Percentiles rank a stretch among this genome's conserved stretches.
Conservation (phyloP, 257 asterid species). For the Phtheirospermum japonicum region DNA sequence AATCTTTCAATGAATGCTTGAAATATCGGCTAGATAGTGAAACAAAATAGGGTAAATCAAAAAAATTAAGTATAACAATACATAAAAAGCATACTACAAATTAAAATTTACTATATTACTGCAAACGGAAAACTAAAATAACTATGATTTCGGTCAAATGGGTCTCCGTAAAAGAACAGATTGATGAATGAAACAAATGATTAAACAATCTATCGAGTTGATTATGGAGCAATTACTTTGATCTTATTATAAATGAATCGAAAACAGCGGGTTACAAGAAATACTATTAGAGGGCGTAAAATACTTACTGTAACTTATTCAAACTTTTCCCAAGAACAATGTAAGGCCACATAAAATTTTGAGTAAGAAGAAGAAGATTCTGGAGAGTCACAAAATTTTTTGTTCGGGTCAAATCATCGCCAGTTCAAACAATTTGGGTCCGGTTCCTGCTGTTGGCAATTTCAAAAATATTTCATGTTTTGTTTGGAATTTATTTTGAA, state of each 20-base stretch:
- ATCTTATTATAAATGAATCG: background rate
- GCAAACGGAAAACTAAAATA: background rate
- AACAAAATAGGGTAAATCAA: too few relatives aligned
- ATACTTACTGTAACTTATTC: slow-evolving; percentile 19
- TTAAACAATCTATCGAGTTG: too few relatives aligned
- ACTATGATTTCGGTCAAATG: background rate
- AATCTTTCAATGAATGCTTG: too few relatives aligned
- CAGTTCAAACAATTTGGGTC: background rate
- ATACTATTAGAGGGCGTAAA: background rate
- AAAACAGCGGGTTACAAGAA: background rate
- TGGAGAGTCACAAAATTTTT: background rate
- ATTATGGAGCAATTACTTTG: background rate
- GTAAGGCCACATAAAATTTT: too few relatives aligned
- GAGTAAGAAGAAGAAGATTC: background rate
- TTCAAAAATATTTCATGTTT: too few relatives aligned
- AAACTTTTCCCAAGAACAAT: background rate
- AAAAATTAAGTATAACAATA: background rate
- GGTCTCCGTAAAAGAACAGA: background rate
- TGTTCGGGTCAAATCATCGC: background rate
- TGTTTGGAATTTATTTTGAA: too few relatives aligned
- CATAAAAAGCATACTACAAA: background rate
- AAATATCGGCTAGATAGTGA: too few relatives aligned
- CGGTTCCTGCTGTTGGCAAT: too few relatives aligned
- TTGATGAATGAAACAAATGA: background rate
- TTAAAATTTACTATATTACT: background rate